A percentile compares a stretch with the other conserved stretches of the same genome.
Evolutionary conservation across 2,329 filamentous ascomycete species (phyloP).

Genomic region (Didymella glomerata): DNA sequence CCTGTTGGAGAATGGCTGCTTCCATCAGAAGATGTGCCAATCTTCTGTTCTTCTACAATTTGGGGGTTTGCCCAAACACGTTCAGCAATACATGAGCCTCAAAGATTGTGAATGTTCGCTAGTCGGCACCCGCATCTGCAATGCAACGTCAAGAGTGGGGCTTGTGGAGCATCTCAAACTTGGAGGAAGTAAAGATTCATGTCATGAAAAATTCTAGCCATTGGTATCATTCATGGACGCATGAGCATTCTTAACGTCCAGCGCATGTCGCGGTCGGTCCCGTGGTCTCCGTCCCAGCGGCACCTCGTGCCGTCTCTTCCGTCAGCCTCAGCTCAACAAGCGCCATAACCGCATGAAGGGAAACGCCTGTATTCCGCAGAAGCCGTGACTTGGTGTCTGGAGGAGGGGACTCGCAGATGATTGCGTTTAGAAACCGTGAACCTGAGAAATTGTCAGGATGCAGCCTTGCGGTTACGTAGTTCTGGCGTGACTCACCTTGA

Average conservation of each 20-base stretch:
- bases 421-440: constrained; percentile 48
- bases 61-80: too few species aligned
- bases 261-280: constrained; percentile 17
- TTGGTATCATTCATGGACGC: constrained; percentile 22
- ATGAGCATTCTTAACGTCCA: constrained; percentile 17
- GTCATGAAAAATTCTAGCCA: constrained; percentile 19
- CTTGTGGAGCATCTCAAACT: constrained; percentile 11
- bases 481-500: constrained; percentile 71
- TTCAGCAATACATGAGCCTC: too few species aligned
- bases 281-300: constrained; percentile 11
- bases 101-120: neutral
- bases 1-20: neutral
- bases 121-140: constrained; percentile 3
- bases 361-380: constrained; percentile 13
- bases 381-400: constrained; percentile 19
- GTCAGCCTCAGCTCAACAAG: constrained; percentile 15
- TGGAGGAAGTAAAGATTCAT: constrained; percentile 18
- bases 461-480: neutral
- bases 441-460: constrained; percentile 27
- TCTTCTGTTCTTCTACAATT: too few species aligned
- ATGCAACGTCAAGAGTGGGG: constrained; percentile 20
- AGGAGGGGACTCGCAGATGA: constrained; percentile 27
- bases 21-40: too few species aligned
- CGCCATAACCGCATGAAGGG: constrained; percentile 7
- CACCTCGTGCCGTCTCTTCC: constrained; percentile 20